Conservation (phyloP, 495 filamentous ascomycete genomes). For the Penicillium antarcticum region DNA sequence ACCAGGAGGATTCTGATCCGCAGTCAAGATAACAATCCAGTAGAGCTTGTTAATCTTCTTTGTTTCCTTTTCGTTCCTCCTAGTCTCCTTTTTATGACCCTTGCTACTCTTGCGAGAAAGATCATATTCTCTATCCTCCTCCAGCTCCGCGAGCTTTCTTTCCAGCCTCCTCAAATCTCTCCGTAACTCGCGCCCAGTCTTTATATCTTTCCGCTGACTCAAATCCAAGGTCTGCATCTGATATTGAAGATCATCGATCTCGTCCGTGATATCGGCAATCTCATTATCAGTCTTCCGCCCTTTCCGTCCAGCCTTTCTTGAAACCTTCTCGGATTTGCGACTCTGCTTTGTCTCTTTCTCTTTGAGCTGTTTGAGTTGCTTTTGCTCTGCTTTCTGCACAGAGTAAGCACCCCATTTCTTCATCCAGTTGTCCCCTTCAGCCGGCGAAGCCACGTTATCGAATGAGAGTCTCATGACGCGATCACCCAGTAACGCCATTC, state of each 20-base stretch:
- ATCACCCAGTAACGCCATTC: constrained; percentile 16
- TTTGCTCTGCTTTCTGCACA: constrained; percentile 9
- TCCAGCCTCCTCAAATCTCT: constrained; percentile 8
- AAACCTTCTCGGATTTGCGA: not conserved
- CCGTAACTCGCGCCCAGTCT: not conserved
- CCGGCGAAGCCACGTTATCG: constrained; percentile 2
- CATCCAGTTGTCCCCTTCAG: constrained; percentile 14
- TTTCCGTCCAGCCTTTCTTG: not conserved
- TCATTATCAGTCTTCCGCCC: not conserved
- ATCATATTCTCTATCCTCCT: constrained; percentile 1
- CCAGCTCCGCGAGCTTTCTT: constrained; percentile 5
- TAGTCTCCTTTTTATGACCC: not conserved
- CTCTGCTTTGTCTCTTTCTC: not conserved
- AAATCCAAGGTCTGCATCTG: not conserved
- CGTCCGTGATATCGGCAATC: not conserved
- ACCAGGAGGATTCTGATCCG: not conserved
- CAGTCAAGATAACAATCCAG: constrained; percentile 13
- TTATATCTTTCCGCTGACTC: not conserved
- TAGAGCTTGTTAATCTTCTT: constrained; percentile 14
- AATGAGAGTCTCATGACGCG: constrained; percentile 9
- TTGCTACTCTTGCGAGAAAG: not conserved
- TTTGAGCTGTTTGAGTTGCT: constrained; percentile 5
- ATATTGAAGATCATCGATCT: not conserved
- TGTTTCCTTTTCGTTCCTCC: constrained; percentile 4
- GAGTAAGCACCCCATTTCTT: constrained; percentile 6